Percentiles rank a stretch among this genome's conserved stretches.
Evolutionary conservation across 495 filamentous ascomycete genomes (phyloP).

Genomic region (Hypomontagnella submonticulosa): DNA sequence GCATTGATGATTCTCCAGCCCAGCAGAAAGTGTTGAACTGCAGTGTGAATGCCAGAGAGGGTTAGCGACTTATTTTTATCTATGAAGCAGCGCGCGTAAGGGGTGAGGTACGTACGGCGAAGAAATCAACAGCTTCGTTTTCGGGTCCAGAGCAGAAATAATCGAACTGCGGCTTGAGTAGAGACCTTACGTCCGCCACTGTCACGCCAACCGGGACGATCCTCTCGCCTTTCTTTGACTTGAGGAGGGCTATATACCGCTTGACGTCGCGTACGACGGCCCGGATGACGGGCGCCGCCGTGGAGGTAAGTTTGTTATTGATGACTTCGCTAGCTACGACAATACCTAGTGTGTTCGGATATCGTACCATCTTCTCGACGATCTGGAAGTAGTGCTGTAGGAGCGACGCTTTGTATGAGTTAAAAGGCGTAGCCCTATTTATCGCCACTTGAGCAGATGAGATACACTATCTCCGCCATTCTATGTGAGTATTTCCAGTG

Average conservation of each 20-base stretch:
- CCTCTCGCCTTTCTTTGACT: constrained; percentile 63
- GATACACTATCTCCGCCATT: constrained; percentile 43
- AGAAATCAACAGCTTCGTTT: constrained; percentile 73
- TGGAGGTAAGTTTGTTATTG: constrained; percentile 66
- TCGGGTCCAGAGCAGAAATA: constrained; percentile 75
- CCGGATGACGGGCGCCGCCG: constrained; percentile 74
- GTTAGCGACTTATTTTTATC: constrained; percentile 10
- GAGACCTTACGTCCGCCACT: constrained; percentile 67
- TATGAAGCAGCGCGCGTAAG: background rate
- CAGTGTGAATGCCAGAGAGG: constrained; percentile 52
- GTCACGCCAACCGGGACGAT: constrained; percentile 76
- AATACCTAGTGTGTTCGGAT: constrained; percentile 77
- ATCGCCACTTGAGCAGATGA: constrained; percentile 65
- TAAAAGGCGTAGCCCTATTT: constrained; percentile 61
- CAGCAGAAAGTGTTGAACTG: constrained; percentile 82
- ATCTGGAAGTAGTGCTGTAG: constrained; percentile 72
- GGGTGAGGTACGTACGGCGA: constrained; percentile 72
- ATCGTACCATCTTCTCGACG: constrained; percentile 70
- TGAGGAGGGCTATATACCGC: constrained; percentile 63
- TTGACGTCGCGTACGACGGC: constrained; percentile 79
- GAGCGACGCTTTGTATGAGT: constrained; percentile 66
- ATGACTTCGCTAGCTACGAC: constrained; percentile 79
- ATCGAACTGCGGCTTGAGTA: constrained; percentile 68
- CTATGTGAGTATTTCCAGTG: background rate
- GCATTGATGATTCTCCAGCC: constrained; percentile 70